phyloP scores from a whole-genome alignment of 1,284 basidiomycete genomes.

The Xerocomus minutiporus region DNA sequence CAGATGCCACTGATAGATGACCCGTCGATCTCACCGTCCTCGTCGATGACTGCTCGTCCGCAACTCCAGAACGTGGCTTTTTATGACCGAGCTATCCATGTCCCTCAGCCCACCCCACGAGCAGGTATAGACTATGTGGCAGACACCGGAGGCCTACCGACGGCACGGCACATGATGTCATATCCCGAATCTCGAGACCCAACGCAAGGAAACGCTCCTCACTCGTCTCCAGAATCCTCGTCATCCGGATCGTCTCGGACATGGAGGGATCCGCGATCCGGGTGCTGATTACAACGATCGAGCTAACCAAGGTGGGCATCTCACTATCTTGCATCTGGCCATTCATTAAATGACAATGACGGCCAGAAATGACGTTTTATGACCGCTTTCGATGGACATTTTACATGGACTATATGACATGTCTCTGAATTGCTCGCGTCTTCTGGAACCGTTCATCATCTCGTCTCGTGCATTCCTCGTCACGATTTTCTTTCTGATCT shows the following conservation, averaged over 20 bases:
- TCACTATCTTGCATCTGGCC: neutral
- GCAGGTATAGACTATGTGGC: conserved; percentile 15
- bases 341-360: neutral
- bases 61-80: conserved; percentile 2
- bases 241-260: conserved; percentile 23
- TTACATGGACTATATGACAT: neutral
- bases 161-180: conserved; percentile 5
- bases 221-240: conserved; percentile 7
- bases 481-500: neutral
- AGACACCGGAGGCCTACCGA: conserved; percentile 5
- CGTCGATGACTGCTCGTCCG: neutral
- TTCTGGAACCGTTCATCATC: neutral
- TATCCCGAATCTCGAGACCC: conserved; percentile 2
- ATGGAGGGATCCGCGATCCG: conserved; percentile 11
- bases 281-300: conserved; percentile 9
- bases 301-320: conserved; percentile 3
- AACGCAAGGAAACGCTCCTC: neutral
- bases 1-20: conserved; percentile 2
- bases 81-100: conserved; percentile 6
- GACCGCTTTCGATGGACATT: neutral
- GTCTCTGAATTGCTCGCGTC: neutral
- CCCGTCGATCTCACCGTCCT: conserved; percentile 13
- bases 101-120: conserved; percentile 4
- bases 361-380: neutral
- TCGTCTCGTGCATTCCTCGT: neutral